These are phyloP conservation scores for Penicillium sp. DNA, from an alignment of 2,329 filamentous ascomycete species.

Conservation along the genomic window DNA sequence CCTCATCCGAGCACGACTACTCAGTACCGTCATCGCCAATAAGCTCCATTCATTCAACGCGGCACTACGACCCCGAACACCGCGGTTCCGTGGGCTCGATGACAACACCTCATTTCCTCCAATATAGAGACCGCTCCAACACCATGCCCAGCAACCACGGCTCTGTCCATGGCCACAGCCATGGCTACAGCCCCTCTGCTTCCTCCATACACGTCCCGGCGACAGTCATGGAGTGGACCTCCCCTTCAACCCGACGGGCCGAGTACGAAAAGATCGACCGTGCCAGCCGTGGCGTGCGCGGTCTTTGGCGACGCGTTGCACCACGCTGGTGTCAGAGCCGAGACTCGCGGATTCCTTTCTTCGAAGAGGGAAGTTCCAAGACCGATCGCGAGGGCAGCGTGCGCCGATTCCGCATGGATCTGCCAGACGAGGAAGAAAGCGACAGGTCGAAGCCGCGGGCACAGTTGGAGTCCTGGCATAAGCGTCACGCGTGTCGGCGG, in stretches of 20 bases:
- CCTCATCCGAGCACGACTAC: slow-evolving; percentile 17
- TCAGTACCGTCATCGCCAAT: slow-evolving; percentile 24
- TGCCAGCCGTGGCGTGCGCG: slow-evolving; percentile 43
- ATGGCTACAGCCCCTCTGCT: slow-evolving; percentile 24
- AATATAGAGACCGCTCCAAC: slow-evolving; percentile 17
- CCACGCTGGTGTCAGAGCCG: slow-evolving; percentile 43
- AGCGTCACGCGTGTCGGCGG: not conserved
- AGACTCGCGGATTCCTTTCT: slow-evolving; percentile 42
- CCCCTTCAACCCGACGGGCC: slow-evolving; percentile 43
- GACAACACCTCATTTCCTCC: slow-evolving; percentile 6
- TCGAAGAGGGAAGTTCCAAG: slow-evolving; percentile 43
- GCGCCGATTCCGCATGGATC: slow-evolving; percentile 48
- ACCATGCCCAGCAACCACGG: slow-evolving; percentile 14
- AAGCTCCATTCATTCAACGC: slow-evolving; percentile 17
- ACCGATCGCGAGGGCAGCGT: slow-evolving; percentile 47
- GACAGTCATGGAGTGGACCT: slow-evolving; percentile 51
- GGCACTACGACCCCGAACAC: slow-evolving; percentile 14
- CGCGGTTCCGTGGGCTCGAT: slow-evolving; percentile 14
- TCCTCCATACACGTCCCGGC: slow-evolving; percentile 31
- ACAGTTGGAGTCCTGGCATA: not conserved
- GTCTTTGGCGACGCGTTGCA: slow-evolving; percentile 44
- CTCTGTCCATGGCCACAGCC: slow-evolving; percentile 7
- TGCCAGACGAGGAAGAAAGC: slow-evolving; percentile 32
- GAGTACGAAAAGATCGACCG: slow-evolving; percentile 58
- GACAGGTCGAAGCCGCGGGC: not conserved